Percentiles rank a stretch among this genome's conserved stretches.
phyloP scores from a whole-genome alignment of 164 flowering plant species.

The Dillenia suffruticosa region DNA sequence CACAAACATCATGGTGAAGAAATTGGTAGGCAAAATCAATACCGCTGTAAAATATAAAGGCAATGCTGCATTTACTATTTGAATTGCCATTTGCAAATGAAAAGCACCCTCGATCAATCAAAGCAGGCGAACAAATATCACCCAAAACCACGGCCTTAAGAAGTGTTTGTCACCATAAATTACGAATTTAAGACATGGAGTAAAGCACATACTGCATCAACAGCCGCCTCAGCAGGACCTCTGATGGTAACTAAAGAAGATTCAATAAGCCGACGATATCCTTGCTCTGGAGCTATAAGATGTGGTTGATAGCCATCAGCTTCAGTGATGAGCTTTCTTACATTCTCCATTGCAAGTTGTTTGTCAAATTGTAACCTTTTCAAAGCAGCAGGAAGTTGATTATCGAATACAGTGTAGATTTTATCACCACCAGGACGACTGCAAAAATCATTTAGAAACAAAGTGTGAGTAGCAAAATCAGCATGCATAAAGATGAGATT shows the following conservation, averaged over 20 bases:
- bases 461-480: not conserved
- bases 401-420: slow-evolving; percentile 67
- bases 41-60: too few species aligned
- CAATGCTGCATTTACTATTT: too few species aligned
- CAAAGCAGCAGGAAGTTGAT: slow-evolving; percentile 77
- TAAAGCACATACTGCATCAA: slow-evolving; percentile 51
- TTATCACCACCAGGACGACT: slow-evolving; percentile 93
- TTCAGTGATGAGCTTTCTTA: slow-evolving; percentile 70
- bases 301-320: slow-evolving; percentile 97
- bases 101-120: too few species aligned
- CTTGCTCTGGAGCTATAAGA: slow-evolving; percentile 85
- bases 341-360: slow-evolving; percentile 81
- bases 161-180: not conserved
- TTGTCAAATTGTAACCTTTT: slow-evolving; percentile 83
- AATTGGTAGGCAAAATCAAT: too few species aligned
- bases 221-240: slow-evolving; percentile 76
- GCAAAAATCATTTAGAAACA: slow-evolving; percentile 12
- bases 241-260: slow-evolving; percentile 49
- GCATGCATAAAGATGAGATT: not conserved
- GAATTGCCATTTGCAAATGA: too few species aligned
- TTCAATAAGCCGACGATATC: slow-evolving; percentile 73
- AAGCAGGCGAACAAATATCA: too few species aligned
- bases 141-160: too few species aligned
- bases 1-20: too few species aligned
- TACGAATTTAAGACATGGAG: not conserved